A percentile compares a stretch with the other conserved stretches of the same genome.
These are phyloP conservation scores for Rhynchosporium agropyri DNA, from an alignment of 2,329 filamentous ascomycete genomes.

Conservation along the genomic window DNA sequence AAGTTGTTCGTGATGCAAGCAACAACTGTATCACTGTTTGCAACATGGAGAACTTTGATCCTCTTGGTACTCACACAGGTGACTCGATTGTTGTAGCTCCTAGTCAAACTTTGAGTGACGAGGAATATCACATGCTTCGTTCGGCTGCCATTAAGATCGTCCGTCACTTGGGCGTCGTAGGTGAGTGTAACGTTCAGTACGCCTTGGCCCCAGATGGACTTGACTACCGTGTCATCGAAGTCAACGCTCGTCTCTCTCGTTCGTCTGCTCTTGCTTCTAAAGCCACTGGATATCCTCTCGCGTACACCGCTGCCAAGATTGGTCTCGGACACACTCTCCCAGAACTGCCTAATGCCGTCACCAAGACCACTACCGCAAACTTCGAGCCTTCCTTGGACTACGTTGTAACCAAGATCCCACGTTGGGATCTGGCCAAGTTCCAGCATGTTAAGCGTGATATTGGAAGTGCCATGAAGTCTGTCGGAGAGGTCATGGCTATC, in stretches of 20 bases:
- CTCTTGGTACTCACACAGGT: slow-evolving; percentile 94
- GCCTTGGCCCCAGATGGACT: slow-evolving; percentile 94
- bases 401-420: slow-evolving; percentile 97
- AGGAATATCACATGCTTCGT: slow-evolving; percentile 99
- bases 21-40: slow-evolving; percentile 99
- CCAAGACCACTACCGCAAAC: slow-evolving; percentile 97
- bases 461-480: slow-evolving; percentile 97
- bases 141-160: slow-evolving; percentile 98
- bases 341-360: slow-evolving; percentile 95
- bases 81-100: slow-evolving; percentile 98
- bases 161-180: slow-evolving; percentile 92
- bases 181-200: slow-evolving; percentile 99
- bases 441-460: slow-evolving; percentile 98
- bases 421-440: slow-evolving; percentile 98
- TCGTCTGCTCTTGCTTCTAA: slow-evolving; percentile 97
- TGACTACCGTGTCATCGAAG: slow-evolving; percentile 98
- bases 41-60: slow-evolving; percentile 99
- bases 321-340: slow-evolving; percentile 93
- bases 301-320: slow-evolving; percentile 98
- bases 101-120: slow-evolving; percentile 93
- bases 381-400: slow-evolving; percentile 98
- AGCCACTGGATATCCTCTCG: slow-evolving; percentile 94
- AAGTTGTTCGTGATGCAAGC: slow-evolving; percentile 93
- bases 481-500: slow-evolving; percentile 99
- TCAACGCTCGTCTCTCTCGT: slow-evolving; percentile 96